phyloP scores from a whole-genome alignment of 2,329 filamentous ascomycete species.

The Trichophaea hybrida region DNA sequence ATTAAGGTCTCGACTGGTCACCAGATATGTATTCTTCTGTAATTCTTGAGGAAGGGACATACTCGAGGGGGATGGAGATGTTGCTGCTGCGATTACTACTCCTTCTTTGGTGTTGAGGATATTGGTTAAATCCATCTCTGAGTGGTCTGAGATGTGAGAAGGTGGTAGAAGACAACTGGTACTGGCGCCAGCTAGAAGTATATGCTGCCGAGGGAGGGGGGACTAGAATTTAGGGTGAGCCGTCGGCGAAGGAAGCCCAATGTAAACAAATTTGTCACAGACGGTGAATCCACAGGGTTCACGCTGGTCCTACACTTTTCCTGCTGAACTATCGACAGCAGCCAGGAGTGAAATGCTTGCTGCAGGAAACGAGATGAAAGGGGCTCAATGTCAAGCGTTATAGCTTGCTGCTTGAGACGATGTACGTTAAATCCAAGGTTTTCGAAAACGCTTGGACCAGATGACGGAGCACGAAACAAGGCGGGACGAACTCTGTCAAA shows the following conservation, averaged over 20 bases:
- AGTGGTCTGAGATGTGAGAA: slow-evolving; percentile 3
- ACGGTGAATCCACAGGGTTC: neutral
- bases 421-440: no score
- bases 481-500: neutral
- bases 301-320: no score
- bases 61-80: slow-evolving; percentile 9
- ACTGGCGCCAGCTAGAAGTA: neutral
- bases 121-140: slow-evolving; percentile 23
- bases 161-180: neutral
- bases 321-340: no score
- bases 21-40: slow-evolving; percentile 15
- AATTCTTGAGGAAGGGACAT: slow-evolving; percentile 17
- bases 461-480: neutral
- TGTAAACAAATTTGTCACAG: neutral
- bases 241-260: neutral
- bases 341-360: no score
- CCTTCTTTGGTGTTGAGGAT: slow-evolving; percentile 19
- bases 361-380: no score
- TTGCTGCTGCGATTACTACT: slow-evolving; percentile 7
- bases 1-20: slow-evolving; percentile 12
- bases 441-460: no score
- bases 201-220: neutral
- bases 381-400: no score
- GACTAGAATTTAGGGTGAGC: neutral
- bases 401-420: no score